Evolutionary conservation across 2,329 filamentous ascomycete genomes (phyloP).

Genomic region (Talaromyces sp.): DNA sequence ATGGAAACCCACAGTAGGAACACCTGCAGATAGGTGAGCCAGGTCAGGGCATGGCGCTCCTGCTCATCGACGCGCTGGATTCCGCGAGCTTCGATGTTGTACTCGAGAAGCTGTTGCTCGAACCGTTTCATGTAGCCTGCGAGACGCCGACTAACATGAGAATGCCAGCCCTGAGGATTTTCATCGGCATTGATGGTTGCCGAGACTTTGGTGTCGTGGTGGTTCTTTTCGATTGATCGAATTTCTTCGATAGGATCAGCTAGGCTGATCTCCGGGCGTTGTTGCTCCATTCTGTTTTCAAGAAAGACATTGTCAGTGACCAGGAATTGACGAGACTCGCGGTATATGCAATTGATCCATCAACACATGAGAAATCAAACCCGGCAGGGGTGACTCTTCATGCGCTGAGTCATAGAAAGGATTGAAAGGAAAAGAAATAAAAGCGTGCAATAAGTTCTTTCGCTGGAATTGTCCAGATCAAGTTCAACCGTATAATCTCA

Average conservation of each 20-base stretch:
- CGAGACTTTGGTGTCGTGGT: conserved; percentile 17
- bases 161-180: conserved; percentile 11
- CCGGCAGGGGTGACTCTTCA: neutral
- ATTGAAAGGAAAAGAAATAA: conserved; percentile 15
- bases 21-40: conserved; percentile 53
- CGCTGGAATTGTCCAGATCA: conserved; percentile 44
- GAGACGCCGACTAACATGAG: conserved; percentile 23
- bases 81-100: conserved; percentile 53
- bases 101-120: conserved; percentile 38
- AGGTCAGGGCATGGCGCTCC: conserved; percentile 50
- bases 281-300: conserved; percentile 28
- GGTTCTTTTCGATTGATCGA: conserved; percentile 14
- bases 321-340: neutral
- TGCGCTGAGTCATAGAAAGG: neutral
- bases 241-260: conserved; percentile 24
- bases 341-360: neutral
- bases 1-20: conserved; percentile 58
- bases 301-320: neutral
- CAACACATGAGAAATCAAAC: neutral
- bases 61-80: conserved; percentile 54
- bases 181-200: conserved; percentile 9
- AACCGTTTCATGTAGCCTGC: conserved; percentile 30
- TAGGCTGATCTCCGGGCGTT: conserved; percentile 27
- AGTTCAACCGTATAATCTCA: conserved; percentile 44
- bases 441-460: conserved; percentile 41